Evolutionary conservation across 441 rosid genomes (phyloP), one percentile per base, ranked within the genome.

Genomic region (Erysimum cheiri): DNA sequence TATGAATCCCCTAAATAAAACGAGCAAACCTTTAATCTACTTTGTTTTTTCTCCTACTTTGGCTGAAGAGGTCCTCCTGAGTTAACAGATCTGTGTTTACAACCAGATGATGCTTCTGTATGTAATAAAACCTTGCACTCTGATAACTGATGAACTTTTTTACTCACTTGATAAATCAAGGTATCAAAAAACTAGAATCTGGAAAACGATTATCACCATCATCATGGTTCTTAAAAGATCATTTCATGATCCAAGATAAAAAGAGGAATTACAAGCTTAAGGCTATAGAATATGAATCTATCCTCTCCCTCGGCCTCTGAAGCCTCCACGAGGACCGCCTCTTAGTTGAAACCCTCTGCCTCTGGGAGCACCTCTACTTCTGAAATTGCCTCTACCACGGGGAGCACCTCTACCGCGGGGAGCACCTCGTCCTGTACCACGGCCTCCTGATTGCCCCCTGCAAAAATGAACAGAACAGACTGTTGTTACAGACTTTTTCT

Each of bases 301-400:
- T 64, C 94, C 85, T 58, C 98, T 91, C 63, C 98, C 96, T 77
- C 97, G 77, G 59, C 97, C 97, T 87, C 96, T 85, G 69, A 89
- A 91, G 73, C 84, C 84, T 56, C 97, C 89, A 37, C 94, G 88
- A 22, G 84, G 81, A 41, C 87, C 84, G 41, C 97, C 87, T 64
- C 94, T 67, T n/a, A 81, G 69, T 41, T 82, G 80, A 53, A 84
- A 85, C 9, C 64, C 64, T 53, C 90, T 26, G 24, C 65, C 71
- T 50, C 91, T 75, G 26, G 84, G 77, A 22, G 87, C 70, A 6
- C 94, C 97, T 36, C 94, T 82, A 28, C 97, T 92, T 56, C 91
- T 85, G 54, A 82, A 81, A 19, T 78, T 70, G 6, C 80, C 82
- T 43, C 85, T 78, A 4, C 95, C 76, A 33, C 92, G 71, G 14